Percentiles rank a stretch among this genome's conserved stretches.
Conservation (phyloP, 441 rosid genomes). For the Erysimum cheiri region DNA sequence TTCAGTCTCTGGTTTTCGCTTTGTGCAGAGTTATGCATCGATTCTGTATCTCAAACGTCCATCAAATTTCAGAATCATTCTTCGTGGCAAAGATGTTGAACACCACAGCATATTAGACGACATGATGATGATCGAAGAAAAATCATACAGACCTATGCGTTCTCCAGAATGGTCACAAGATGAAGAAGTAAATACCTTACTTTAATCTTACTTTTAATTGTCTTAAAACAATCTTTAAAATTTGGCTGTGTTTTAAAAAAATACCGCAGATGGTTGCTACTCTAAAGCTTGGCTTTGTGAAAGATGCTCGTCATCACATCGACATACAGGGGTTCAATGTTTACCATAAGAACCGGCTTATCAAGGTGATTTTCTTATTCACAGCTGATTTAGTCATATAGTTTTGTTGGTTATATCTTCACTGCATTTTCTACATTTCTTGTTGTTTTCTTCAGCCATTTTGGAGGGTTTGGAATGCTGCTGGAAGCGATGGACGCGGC, state of each 20-base stretch:
- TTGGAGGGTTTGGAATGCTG: slow-evolving; percentile 90
- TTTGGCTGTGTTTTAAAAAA: background rate
- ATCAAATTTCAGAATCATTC: slow-evolving; percentile 56
- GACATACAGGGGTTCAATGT: slow-evolving; percentile 87
- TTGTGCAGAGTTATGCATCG: slow-evolving; percentile 68
- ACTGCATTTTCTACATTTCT: background rate
- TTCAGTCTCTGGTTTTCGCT: background rate
- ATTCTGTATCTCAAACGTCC: slow-evolving; percentile 78
- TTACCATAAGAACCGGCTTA: slow-evolving; percentile 83
- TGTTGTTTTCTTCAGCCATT: slow-evolving; percentile 63
- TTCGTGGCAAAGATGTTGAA: slow-evolving; percentile 64
- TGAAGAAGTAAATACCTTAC: slow-evolving; percentile 44
- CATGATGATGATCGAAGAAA: slow-evolving; percentile 59
- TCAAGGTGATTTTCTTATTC: slow-evolving; percentile 54
- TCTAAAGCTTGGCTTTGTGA: slow-evolving; percentile 74
- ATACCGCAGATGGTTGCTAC: slow-evolving; percentile 51
- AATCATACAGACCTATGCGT: slow-evolving; percentile 56
- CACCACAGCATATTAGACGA: slow-evolving; percentile 72
- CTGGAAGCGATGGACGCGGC: slow-evolving; percentile 85
- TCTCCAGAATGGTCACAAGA: slow-evolving; percentile 42
- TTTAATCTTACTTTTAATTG: background rate
- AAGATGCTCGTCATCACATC: slow-evolving; percentile 74
- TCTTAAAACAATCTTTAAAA: slow-evolving; percentile 12
- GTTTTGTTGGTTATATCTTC: slow-evolving; percentile 11
- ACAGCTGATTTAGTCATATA: background rate